Conservation (phyloP, 306 rosid genomes). For the Prinsepia uniflora region DNA sequence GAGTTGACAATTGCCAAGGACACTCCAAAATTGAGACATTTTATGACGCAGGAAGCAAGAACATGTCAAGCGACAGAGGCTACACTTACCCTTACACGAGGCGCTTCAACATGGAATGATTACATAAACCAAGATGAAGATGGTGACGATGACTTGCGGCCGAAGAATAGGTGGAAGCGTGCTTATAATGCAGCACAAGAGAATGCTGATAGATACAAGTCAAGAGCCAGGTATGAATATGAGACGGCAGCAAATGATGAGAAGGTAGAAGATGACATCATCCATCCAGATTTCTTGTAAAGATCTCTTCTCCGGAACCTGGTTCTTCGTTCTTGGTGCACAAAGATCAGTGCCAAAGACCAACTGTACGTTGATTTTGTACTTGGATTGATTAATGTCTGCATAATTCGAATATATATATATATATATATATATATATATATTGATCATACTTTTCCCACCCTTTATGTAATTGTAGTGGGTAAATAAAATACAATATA, state of each 20-base stretch:
- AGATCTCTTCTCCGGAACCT: not conserved
- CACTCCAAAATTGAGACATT: conserved; percentile 21
- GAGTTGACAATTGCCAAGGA: conserved; percentile 13
- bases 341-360: not conserved
- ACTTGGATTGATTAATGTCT: too few species aligned
- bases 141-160: conserved; percentile 19
- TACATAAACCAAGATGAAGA: conserved; percentile 49
- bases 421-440: too few species aligned
- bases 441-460: too few species aligned
- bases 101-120: conserved; percentile 62
- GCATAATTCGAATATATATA: too few species aligned
- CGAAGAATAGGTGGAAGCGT: not conserved
- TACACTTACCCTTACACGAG: not conserved
- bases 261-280: conserved; percentile 62
- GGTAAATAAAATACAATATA: too few species aligned
- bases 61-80: conserved; percentile 19
- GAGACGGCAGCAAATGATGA: conserved; percentile 40
- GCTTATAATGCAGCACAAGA: conserved; percentile 11
- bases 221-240: conserved; percentile 1
- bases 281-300: conserved; percentile 80
- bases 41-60: conserved; percentile 13
- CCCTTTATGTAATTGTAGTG: too few species aligned
- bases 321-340: not conserved
- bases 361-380: too few species aligned
- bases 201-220: conserved; percentile 19